Conservation (phyloP, 371 early-diverging fungal genomes). For the Mortierella sp. region DNA sequence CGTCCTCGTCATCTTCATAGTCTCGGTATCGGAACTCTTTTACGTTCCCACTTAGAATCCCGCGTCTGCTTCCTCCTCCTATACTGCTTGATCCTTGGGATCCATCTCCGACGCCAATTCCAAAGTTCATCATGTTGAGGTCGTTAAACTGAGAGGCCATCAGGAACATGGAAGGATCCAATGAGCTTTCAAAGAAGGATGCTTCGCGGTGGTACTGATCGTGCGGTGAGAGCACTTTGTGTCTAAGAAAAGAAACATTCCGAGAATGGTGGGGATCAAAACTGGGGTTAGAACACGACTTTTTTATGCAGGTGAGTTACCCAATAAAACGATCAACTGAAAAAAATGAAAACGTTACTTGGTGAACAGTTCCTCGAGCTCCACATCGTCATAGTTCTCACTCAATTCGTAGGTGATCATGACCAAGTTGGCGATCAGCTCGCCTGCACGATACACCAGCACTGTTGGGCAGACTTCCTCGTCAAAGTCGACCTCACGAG, state of each 20-base stretch:
- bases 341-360: slow-evolving; percentile 12
- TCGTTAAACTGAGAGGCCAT: slow-evolving; percentile 16
- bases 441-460: slow-evolving; percentile 45
- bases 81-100: not conserved
- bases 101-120: slow-evolving; percentile 15
- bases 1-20: slow-evolving; percentile 41
- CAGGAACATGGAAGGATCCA: slow-evolving; percentile 9
- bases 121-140: slow-evolving; percentile 30
- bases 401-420: slow-evolving; percentile 45
- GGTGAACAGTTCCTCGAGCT: slow-evolving; percentile 47
- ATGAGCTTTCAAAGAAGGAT: slow-evolving; percentile 30
- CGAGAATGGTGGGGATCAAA: no score
- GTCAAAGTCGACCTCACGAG: slow-evolving; percentile 49
- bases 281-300: no score
- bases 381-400: slow-evolving; percentile 29
- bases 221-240: slow-evolving; percentile 42
- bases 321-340: not conserved
- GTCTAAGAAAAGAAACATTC: slow-evolving; percentile 10
- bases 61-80: slow-evolving; percentile 16
- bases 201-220: slow-evolving; percentile 38
- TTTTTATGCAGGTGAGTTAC: not conserved
- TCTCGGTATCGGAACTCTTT: slow-evolving; percentile 44
- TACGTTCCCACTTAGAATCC: slow-evolving; percentile 45
- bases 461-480: slow-evolving; percentile 50
- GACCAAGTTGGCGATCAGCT: slow-evolving; percentile 48